Evolutionary conservation across 257 asterid genomes (phyloP).

Genomic region (Solanum infundibuliforme): DNA sequence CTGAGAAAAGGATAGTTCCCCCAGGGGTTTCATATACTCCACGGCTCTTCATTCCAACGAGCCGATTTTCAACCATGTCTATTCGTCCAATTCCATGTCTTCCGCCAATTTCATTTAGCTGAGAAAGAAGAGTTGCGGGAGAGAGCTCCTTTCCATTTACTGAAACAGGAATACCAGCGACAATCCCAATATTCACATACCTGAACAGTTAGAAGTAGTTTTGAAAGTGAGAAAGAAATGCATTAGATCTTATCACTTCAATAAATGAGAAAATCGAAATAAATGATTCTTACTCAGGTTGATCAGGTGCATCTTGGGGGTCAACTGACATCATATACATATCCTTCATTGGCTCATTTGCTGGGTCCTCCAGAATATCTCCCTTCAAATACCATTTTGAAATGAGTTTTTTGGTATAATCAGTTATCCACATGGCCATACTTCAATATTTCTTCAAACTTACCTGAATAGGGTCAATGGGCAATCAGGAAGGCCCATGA

Average conservation of each 20-base stretch:
- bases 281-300: slow-evolving; percentile 60
- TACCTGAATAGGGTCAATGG: background rate
- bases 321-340: slow-evolving; percentile 87
- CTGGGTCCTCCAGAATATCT: slow-evolving; percentile 90
- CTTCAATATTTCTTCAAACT: background rate
- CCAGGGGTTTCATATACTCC: slow-evolving; percentile 97
- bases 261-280: background rate
- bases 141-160: slow-evolving; percentile 62
- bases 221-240: background rate
- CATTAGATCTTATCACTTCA: background rate
- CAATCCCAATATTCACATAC: slow-evolving; percentile 68
- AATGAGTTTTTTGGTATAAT: background rate
- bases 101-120: slow-evolving; percentile 76
- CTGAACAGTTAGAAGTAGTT: slow-evolving; percentile 15
- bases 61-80: slow-evolving; percentile 89
- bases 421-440: background rate
- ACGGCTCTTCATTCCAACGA: slow-evolving; percentile 96
- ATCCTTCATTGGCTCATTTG: slow-evolving; percentile 83
- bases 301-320: slow-evolving; percentile 73
- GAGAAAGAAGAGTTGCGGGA: slow-evolving; percentile 74
- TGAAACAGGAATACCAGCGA: slow-evolving; percentile 68
- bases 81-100: slow-evolving; percentile 83
- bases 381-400: slow-evolving; percentile 32
- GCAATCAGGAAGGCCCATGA: background rate
- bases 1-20: slow-evolving; percentile 76